phyloP scores from a whole-genome alignment of 257 asterid genomes.

The Solanum virginianum region DNA sequence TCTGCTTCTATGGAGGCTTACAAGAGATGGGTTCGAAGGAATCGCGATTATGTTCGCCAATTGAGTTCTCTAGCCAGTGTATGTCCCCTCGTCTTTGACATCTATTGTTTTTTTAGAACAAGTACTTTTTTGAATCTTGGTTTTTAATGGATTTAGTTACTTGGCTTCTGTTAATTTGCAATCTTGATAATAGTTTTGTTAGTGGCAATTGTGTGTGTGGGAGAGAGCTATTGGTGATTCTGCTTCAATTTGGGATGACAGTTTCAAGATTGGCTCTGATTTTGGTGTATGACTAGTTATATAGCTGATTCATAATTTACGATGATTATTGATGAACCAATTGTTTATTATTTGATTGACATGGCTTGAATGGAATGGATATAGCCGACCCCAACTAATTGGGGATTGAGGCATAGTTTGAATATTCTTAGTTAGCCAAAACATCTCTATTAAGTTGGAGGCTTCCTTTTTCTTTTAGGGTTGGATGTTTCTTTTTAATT shows the following conservation, averaged over 20 bases:
- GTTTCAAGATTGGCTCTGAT: neutral
- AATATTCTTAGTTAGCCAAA: neutral
- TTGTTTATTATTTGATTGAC: neutral
- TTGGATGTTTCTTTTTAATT: neutral
- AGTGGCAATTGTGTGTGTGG: neutral
- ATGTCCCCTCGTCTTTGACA: constrained; percentile 14
- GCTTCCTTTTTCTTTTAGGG: neutral
- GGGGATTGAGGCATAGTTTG: neutral
- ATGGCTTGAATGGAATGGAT: neutral
- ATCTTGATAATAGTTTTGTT: neutral
- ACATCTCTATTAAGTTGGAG: neutral
- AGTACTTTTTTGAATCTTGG: neutral
- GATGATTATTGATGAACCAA: neutral
- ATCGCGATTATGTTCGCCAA: constrained; percentile 70
- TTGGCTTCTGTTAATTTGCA: neutral
- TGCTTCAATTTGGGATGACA: neutral
- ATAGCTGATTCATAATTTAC: neutral
- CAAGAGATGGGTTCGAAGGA: constrained; percentile 84
- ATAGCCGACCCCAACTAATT: neutral
- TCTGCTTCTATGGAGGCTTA: constrained; percentile 66
- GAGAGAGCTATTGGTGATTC: neutral
- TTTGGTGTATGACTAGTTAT: neutral
- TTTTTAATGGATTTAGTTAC: neutral
- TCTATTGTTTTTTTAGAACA: neutral
- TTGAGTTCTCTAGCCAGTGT: constrained; percentile 82